Percentiles rank a stretch among this genome's conserved stretches.
phyloP scores from a whole-genome alignment of 495 filamentous ascomycete species.

The Xylaria acuta region DNA sequence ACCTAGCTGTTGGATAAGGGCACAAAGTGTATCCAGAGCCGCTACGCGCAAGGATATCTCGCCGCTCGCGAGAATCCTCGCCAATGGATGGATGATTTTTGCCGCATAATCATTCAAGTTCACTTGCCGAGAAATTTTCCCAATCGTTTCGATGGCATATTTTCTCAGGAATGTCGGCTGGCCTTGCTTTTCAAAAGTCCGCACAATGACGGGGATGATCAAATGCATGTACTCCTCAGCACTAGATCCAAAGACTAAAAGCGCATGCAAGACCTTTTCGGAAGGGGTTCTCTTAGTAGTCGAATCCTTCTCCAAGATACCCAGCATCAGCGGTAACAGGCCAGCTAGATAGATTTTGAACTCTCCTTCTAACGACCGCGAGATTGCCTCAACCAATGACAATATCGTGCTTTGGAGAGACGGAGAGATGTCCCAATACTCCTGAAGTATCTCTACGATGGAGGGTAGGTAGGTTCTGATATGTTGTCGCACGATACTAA shows the following conservation, averaged over 20 bases:
- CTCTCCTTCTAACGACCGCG: conserved; percentile 92
- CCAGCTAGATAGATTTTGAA: conserved; percentile 93
- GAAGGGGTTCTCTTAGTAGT: conserved; percentile 75
- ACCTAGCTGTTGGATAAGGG: conserved; percentile 93
- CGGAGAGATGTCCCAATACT: conserved; percentile 80
- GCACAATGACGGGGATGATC: conserved; percentile 94
- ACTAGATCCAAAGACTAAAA: conserved; percentile 94
- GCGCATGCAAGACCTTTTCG: conserved; percentile 90
- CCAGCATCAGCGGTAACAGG: conserved; percentile 89
- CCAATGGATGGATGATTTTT: conserved; percentile 89
- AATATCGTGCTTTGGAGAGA: conserved; percentile 89
- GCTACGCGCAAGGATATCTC: conserved; percentile 79
- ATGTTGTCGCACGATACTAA: conserved; percentile 94
- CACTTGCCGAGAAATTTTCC: conserved; percentile 92
- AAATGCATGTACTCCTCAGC: conserved; percentile 99
- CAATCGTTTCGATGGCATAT: conserved; percentile 91
- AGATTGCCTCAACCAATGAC: conserved; percentile 87
- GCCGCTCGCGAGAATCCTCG: conserved; percentile 72
- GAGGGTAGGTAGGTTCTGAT: conserved; percentile 86
- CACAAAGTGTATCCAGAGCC: conserved; percentile 94
- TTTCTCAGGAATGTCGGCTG: conserved; percentile 80
- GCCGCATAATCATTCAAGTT: conserved; percentile 97
- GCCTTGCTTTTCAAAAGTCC: conserved; percentile 83
- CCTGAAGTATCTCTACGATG: conserved; percentile 81
- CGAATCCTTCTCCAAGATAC: conserved; percentile 86